These are phyloP conservation scores for Mycena rebaudengoi DNA, from an alignment of 768 basidiomycete genomes.

Conservation along the genomic window DNA sequence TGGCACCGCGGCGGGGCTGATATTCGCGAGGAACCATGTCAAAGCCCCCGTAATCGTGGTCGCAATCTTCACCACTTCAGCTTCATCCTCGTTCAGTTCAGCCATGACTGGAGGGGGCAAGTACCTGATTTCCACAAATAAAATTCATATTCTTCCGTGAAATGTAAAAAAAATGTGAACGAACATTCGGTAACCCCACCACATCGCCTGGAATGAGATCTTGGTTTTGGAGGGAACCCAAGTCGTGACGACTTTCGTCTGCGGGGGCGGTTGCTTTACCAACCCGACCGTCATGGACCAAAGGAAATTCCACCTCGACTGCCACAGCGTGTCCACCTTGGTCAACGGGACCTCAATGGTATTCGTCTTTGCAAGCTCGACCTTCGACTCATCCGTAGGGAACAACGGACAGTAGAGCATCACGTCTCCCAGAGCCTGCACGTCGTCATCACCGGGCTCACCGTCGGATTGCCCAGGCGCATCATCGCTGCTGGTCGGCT, in stretches of 20 bases:
- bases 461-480: constrained; percentile 9
- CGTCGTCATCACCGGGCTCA: constrained; percentile 28
- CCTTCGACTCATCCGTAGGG: constrained; percentile 55
- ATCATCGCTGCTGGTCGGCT: constrained; percentile 15
- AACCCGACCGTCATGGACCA: constrained; percentile 21
- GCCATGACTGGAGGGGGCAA: constrained; percentile 65
- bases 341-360: constrained; percentile 39
- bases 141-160: background rate
- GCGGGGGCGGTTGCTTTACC: background rate
- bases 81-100: constrained; percentile 54
- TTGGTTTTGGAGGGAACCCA: constrained; percentile 65
- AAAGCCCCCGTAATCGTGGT: constrained; percentile 61
- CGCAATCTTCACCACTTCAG: constrained; percentile 62
- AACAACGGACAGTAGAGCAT: constrained; percentile 64
- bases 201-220: constrained; percentile 63
- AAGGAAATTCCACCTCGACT: constrained; percentile 25
- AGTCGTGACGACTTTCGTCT: constrained; percentile 33
- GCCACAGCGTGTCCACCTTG: constrained; percentile 16
- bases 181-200: constrained; percentile 69
- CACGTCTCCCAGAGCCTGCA: constrained; percentile 52
- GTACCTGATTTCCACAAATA: constrained; percentile 56
- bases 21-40: constrained; percentile 57
- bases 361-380: constrained; percentile 62
- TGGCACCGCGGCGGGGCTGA: constrained; percentile 52
- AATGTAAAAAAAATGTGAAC: constrained; percentile 15